Evolutionary conservation across 495 filamentous ascomycete species (phyloP).

Genomic region (Parmelia sp.): DNA sequence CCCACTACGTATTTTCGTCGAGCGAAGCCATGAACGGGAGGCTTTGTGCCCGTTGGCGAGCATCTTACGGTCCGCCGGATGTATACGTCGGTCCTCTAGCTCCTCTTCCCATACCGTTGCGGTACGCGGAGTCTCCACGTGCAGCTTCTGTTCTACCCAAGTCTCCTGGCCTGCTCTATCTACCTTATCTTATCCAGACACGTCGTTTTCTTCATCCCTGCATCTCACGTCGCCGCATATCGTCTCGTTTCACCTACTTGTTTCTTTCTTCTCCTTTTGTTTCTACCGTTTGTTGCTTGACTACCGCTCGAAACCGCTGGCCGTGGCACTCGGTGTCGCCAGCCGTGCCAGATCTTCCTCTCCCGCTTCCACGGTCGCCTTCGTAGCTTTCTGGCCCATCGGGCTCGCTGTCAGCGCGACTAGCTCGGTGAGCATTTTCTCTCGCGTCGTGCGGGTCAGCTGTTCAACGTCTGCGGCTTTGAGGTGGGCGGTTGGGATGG

Average conservation of each 20-base stretch:
- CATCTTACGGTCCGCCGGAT: too few species aligned
- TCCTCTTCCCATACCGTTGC: background rate
- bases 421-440: constrained; percentile 74
- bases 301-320: background rate
- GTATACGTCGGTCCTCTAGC: too few species aligned
- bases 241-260: background rate
- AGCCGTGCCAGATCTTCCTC: constrained; percentile 18
- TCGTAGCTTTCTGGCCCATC: constrained; percentile 20
- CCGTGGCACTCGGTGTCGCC: background rate
- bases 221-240: background rate
- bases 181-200: background rate
- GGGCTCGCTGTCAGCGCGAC: constrained; percentile 49
- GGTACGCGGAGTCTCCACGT: too few species aligned
- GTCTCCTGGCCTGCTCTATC: too few species aligned
- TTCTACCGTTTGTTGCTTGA: too few species aligned
- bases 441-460: constrained; percentile 61
- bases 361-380: background rate
- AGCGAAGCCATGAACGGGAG: too few species aligned
- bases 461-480: constrained; percentile 75
- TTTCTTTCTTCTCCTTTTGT: background rate
- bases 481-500: constrained; percentile 74
- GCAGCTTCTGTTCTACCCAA: too few species aligned
- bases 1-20: too few species aligned
- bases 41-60: too few species aligned
- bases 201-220: background rate